These are phyloP conservation scores for Dendrobium huoshanense DNA, from an alignment of 106 monocot species.

Conservation along the genomic window DNA sequence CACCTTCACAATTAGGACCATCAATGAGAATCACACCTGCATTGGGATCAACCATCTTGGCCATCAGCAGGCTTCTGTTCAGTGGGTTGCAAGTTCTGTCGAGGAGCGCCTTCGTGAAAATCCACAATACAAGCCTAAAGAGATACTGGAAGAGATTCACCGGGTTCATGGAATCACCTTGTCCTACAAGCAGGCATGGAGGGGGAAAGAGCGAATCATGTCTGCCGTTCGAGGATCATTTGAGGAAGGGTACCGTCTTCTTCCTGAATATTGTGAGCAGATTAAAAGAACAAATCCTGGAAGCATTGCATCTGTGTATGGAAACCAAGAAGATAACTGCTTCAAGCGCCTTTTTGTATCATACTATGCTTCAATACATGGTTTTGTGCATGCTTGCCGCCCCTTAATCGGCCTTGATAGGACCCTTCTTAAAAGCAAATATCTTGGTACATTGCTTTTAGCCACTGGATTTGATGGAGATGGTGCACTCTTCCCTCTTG, in stretches of 20 bases:
- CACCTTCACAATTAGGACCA: slow-evolving; percentile 87
- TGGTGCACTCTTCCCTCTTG: slow-evolving; percentile 89
- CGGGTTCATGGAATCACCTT: slow-evolving; percentile 87
- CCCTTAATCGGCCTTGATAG: slow-evolving; percentile 90
- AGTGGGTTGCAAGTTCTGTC: slow-evolving; percentile 93
- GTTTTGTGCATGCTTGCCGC: slow-evolving; percentile 87
- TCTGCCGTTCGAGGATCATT: slow-evolving; percentile 89
- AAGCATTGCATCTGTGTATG: slow-evolving; percentile 75
- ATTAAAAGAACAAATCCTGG: slow-evolving; percentile 78
- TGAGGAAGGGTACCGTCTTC: slow-evolving; percentile 87
- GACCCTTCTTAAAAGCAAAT: slow-evolving; percentile 82
- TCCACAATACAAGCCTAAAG: slow-evolving; percentile 93
- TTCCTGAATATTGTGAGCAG: slow-evolving; percentile 91
- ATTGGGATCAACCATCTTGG: slow-evolving; percentile 81
- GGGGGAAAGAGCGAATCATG: slow-evolving; percentile 97
- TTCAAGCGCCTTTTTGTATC: slow-evolving; percentile 79
- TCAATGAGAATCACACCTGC: slow-evolving; percentile 75
- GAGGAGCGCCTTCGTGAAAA: slow-evolving; percentile 92
- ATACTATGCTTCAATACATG: slow-evolving; percentile 86
- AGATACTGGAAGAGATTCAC: slow-evolving; percentile 95
- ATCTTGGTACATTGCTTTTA: slow-evolving; percentile 87
- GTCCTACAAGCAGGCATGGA: slow-evolving; percentile 97
- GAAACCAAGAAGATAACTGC: slow-evolving; percentile 74
- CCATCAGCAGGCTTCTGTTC: slow-evolving; percentile 94
- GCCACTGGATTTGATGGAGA: slow-evolving; percentile 97